phyloP scores from a whole-genome alignment of 345 rosid genomes.

The Eucalyptus grandis region DNA sequence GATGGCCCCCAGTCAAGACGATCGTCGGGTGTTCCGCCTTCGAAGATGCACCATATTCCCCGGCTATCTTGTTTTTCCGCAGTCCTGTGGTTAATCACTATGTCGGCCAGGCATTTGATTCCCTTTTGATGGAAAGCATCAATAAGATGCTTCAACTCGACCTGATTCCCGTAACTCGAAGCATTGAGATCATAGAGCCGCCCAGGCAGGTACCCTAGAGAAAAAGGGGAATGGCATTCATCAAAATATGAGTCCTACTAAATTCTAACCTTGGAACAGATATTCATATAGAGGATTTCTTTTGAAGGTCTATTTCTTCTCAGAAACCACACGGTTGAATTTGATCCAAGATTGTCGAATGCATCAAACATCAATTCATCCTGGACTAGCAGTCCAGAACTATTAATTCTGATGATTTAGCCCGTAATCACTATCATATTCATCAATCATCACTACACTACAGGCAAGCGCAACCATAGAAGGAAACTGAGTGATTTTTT shows the following conservation, averaged over 20 bases:
- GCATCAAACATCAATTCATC: background rate
- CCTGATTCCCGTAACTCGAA: conserved; percentile 60
- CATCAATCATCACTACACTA: background rate
- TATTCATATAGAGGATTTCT: background rate
- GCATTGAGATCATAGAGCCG: conserved; percentile 64
- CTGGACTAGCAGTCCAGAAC: background rate
- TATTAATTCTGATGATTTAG: background rate
- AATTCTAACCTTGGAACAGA: background rate
- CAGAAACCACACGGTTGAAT: background rate
- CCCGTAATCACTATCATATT: background rate
- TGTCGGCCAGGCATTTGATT: conserved; percentile 74
- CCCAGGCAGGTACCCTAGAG: conserved; percentile 80
- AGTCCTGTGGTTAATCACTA: conserved; percentile 82
- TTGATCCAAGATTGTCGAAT: background rate
- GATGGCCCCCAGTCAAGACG: conserved; percentile 89
- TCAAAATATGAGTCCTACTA: background rate
- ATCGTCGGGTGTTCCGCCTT: conserved; percentile 73
- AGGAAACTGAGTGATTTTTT: background rate
- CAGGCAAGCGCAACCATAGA: background rate
- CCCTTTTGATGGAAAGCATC: conserved; percentile 38
- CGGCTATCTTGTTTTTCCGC: conserved; percentile 56
- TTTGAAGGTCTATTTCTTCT: background rate
- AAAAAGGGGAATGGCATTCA: background rate
- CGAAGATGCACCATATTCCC: conserved; percentile 62
- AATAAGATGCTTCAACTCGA: conserved; percentile 40